Conservation (phyloP, 768 basidiomycete genomes). For the Boletus pseudopeckii region DNA sequence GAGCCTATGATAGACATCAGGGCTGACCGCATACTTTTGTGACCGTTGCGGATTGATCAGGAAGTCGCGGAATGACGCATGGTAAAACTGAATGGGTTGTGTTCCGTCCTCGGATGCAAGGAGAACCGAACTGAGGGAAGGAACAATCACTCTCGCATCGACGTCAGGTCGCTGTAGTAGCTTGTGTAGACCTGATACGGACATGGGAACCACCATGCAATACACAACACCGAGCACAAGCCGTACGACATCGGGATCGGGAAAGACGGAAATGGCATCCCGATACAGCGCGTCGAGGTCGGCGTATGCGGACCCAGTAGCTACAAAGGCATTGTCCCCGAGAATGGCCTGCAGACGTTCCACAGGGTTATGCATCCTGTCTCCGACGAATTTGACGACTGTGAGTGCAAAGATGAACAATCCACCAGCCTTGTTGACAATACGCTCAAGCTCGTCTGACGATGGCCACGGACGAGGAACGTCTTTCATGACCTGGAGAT, state of each 20-base stretch:
- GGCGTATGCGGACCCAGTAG: slow-evolving; percentile 11
- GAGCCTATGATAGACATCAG: slow-evolving; percentile 12
- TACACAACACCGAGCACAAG: slow-evolving; percentile 20
- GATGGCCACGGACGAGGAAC: too few species aligned
- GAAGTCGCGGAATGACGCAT: slow-evolving; percentile 23
- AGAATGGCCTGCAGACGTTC: too few species aligned
- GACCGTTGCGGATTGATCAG: slow-evolving; percentile 17
- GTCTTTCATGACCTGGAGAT: too few species aligned
- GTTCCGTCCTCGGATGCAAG: slow-evolving; percentile 18
- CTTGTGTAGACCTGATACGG: slow-evolving; percentile 13
- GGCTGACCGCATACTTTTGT: slow-evolving; percentile 11
- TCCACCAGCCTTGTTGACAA: too few species aligned
- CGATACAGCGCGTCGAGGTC: slow-evolving; percentile 21
- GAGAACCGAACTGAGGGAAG: slow-evolving; percentile 17
- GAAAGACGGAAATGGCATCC: slow-evolving; percentile 19
- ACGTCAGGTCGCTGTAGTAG: slow-evolving; percentile 13
- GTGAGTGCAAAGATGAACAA: too few species aligned
- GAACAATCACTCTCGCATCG: slow-evolving; percentile 12
- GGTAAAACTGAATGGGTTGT: slow-evolving; percentile 21
- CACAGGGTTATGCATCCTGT: too few species aligned
- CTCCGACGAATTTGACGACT: too few species aligned
- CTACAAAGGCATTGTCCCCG: slow-evolving; percentile 5
- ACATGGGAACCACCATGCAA: slow-evolving; percentile 10
- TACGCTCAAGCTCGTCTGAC: too few species aligned
- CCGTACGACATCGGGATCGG: slow-evolving; percentile 12